Base-by-base conservation (phyloP, 2,329 filamentous ascomycete species). In the Fusarium sublunatum region DNA sequence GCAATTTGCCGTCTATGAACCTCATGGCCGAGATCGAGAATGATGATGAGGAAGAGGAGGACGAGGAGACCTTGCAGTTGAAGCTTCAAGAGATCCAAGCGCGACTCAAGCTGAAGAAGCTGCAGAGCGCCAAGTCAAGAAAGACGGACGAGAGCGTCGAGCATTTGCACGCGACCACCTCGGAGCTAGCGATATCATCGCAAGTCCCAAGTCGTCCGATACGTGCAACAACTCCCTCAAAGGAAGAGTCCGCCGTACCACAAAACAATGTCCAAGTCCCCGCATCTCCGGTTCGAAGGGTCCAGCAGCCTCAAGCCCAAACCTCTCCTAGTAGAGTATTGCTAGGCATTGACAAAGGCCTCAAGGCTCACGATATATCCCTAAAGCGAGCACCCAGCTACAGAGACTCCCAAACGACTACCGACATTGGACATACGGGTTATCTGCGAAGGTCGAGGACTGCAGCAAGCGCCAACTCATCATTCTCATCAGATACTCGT, bases 81-180 rank as follows among this genome's bases (percentile, higher is more conserved):
- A 89, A 96, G 74, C 80, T 98, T 6, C 88, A 93, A 64, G 92
- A 91, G 52, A 96, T 99, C 56, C 89, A 98, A 75, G 92, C 93
- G 7, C 89, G 90, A 58, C 78, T 98, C 48, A 95, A 90, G 76
- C 77, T 98, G 64, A 98, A 97, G 76, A 93, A 90, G 72, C 79
- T 98, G 12, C 91, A 95, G 74, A 89, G 88, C 72, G 77, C 75
- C 44, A 76, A 68, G 48, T 56, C 57, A 6, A 69, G 67, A 42
- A 70, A 65, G 58, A 53, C 58, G 28, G 56, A 49, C 42, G 63
- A 58, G 34, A 60, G 54, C 60, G 65, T 57, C 39, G 65, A 60
- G 48, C 55, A 32, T 36, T 58, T 62, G 42, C 55, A 55, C 31
- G 50, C 49, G 19, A 67, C 49, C 28, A 61, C 69, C 9, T 68